These are phyloP conservation scores for Colletotrichum godetiae DNA, from an alignment of 2,329 filamentous ascomycete genomes.

Conservation along the genomic window DNA sequence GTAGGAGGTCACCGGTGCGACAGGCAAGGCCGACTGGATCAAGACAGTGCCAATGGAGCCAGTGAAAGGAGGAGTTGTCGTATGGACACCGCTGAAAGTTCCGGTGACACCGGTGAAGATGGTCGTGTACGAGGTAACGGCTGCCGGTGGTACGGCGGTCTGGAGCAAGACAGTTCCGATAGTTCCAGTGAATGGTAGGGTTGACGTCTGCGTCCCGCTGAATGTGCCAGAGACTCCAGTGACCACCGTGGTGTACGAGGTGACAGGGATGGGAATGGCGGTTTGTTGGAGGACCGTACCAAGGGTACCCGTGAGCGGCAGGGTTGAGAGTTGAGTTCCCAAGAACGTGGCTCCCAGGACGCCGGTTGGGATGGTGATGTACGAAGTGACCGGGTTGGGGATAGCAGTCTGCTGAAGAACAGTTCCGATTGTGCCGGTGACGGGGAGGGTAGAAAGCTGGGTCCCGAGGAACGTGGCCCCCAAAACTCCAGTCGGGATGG, in stretches of 20 bases:
- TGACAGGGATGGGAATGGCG: background rate
- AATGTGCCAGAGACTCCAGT: constrained; percentile 14
- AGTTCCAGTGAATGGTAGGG: constrained; percentile 6
- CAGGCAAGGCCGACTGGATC: background rate
- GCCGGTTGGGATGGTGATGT: background rate
- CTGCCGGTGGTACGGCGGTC: background rate
- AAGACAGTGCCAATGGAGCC: constrained; percentile 12
- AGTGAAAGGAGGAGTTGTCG: background rate
- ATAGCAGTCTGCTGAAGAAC: background rate
- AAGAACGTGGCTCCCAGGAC: background rate
- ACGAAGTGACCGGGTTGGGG: background rate
- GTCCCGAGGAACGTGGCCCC: background rate
- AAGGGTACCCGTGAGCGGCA: background rate
- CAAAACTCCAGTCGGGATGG: background rate
- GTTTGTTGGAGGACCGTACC: background rate
- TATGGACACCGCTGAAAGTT: background rate
- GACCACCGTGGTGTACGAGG: constrained; percentile 12
- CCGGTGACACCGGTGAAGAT: constrained; percentile 6
- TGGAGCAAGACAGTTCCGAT: constrained; percentile 15
- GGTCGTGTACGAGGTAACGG: constrained; percentile 7
- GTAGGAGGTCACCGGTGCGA: background rate
- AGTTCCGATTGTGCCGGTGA: background rate
- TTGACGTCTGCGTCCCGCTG: background rate
- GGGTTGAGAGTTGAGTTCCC: background rate
- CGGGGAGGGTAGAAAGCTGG: background rate